These are phyloP conservation scores for Crithidia sp. DNA, from an alignment of 208 protist species.

Conservation along the genomic window DNA sequence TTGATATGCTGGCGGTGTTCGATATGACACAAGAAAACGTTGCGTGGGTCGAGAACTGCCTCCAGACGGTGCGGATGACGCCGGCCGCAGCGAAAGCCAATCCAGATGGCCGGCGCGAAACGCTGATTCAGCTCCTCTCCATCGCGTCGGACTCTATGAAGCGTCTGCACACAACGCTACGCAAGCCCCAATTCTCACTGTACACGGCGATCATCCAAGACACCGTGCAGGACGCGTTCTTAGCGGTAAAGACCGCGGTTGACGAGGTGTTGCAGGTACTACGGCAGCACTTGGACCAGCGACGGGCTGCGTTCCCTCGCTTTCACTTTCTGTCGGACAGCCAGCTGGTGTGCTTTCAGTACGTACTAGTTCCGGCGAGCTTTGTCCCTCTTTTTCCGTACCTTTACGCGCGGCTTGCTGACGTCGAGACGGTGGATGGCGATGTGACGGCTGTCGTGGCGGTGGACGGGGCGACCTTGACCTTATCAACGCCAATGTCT, in stretches of 20 bases:
- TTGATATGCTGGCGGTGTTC: slow-evolving; percentile 58
- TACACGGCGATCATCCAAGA: slow-evolving; percentile 93
- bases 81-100: slow-evolving; percentile 14
- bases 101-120: slow-evolving; percentile 4
- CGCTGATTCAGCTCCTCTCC: slow-evolving; percentile 15
- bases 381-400: slow-evolving; percentile 60
- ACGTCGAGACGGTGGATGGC: slow-evolving; percentile 56
- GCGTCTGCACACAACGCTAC: slow-evolving; percentile 45
- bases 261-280: slow-evolving; percentile 91
- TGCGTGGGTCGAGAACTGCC: slow-evolving; percentile 27
- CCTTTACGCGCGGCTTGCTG: slow-evolving; percentile 67
- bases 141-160: slow-evolving; percentile 32
- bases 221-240: slow-evolving; percentile 90
- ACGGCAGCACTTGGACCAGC: slow-evolving; percentile 90
- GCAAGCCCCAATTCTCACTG: slow-evolving; percentile 86
- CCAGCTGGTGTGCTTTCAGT: slow-evolving; percentile 84
- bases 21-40: slow-evolving; percentile 50
- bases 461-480: slow-evolving; percentile 60
- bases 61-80: slow-evolving; percentile 26
- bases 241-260: slow-evolving; percentile 82
- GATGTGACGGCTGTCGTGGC: slow-evolving; percentile 11
- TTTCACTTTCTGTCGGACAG: slow-evolving; percentile 94
- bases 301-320: slow-evolving; percentile 88
- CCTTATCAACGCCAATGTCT: slow-evolving; percentile 34
- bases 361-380: slow-evolving; percentile 42